phyloP scores from a whole-genome alignment of 1,139 yeast species.

The Geotrichum fermentans region DNA sequence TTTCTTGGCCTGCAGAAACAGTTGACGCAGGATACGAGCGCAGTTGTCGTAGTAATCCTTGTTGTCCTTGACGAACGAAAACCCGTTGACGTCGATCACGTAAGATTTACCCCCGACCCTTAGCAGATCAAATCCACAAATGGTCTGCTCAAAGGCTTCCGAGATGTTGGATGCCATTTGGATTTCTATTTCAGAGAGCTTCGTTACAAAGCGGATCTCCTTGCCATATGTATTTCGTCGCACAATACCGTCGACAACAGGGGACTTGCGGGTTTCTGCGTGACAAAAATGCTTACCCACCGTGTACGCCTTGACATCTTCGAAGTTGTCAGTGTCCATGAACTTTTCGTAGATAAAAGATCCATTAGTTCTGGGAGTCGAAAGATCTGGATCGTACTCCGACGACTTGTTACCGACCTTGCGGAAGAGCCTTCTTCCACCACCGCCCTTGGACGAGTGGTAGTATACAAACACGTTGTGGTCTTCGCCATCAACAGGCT shows the following conservation, averaged over 20 bases:
- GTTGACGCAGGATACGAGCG: slow-evolving; percentile 67
- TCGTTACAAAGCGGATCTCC: slow-evolving; percentile 86
- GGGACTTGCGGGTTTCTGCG: slow-evolving; percentile 97
- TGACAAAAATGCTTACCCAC: slow-evolving; percentile 90
- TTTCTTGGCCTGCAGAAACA: slow-evolving; percentile 59
- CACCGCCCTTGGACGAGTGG: slow-evolving; percentile 87
- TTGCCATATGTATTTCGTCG: slow-evolving; percentile 96
- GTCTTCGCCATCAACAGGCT: slow-evolving; percentile 98
- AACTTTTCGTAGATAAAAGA: slow-evolving; percentile 89
- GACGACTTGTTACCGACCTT: slow-evolving; percentile 97
- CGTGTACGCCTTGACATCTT: slow-evolving; percentile 97
- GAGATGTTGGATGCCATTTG: slow-evolving; percentile 76
- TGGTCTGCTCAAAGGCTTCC: slow-evolving; percentile 80
- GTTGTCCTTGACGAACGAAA: slow-evolving; percentile 94
- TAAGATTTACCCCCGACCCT: slow-evolving; percentile 84
- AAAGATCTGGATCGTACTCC: slow-evolving; percentile 82
- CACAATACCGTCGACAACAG: slow-evolving; percentile 97
- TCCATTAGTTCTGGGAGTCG: slow-evolving; percentile 78
- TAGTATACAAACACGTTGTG: slow-evolving; percentile 94
- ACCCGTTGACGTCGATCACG: slow-evolving; percentile 97
- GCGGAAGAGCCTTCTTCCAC: slow-evolving; percentile 89
- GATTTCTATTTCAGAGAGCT: slow-evolving; percentile 67
- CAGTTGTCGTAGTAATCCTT: slow-evolving; percentile 79
- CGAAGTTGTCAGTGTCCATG: slow-evolving; percentile 97
- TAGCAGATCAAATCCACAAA: slow-evolving; percentile 93